Conservation (phyloP, 208 protist genomes). For the Novymonas esmeraldas region DNA sequence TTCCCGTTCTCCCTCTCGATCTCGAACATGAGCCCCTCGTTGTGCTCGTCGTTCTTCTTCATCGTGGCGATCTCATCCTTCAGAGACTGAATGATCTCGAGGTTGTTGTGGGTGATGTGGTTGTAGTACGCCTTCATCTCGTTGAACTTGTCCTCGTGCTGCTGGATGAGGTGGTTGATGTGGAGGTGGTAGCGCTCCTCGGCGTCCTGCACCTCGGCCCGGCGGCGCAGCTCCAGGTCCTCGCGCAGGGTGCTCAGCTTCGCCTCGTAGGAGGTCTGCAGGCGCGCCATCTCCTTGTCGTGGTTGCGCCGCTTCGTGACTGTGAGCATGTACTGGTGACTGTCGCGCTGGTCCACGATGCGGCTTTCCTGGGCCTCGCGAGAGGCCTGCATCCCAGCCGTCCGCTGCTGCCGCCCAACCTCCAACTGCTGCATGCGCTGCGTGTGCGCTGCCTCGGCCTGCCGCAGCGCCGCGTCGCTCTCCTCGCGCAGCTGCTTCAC, state of each 20-base stretch:
- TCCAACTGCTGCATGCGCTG: conserved; percentile 73
- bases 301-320: conserved; percentile 89
- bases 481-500: conserved; percentile 91
- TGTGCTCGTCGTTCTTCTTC: conserved; percentile 95
- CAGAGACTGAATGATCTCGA: conserved; percentile 97
- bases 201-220: conserved; percentile 94
- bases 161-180: conserved; percentile 95
- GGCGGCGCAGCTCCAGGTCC: conserved; percentile 92
- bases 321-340: conserved; percentile 88
- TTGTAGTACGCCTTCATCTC: conserved; percentile 99
- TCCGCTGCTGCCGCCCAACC: conserved; percentile 56
- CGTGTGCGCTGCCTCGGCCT: conserved; percentile 84
- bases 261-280: conserved; percentile 88
- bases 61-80: conserved; percentile 96
- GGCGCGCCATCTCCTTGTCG: conserved; percentile 81
- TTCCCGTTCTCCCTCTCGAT: conserved; percentile 97
- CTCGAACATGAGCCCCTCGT: conserved; percentile 97
- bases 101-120: conserved; percentile 97
- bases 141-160: conserved; percentile 95
- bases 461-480: conserved; percentile 86
- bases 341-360: conserved; percentile 85
- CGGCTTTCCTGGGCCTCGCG: conserved; percentile 80
- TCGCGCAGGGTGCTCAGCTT: conserved; percentile 90
- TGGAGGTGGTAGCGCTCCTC: conserved; percentile 97
- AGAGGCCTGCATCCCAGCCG: conserved; percentile 59